phyloP scores from a whole-genome alignment of 805 yeast genomes.

The Cyberlindnera lachancei region DNA sequence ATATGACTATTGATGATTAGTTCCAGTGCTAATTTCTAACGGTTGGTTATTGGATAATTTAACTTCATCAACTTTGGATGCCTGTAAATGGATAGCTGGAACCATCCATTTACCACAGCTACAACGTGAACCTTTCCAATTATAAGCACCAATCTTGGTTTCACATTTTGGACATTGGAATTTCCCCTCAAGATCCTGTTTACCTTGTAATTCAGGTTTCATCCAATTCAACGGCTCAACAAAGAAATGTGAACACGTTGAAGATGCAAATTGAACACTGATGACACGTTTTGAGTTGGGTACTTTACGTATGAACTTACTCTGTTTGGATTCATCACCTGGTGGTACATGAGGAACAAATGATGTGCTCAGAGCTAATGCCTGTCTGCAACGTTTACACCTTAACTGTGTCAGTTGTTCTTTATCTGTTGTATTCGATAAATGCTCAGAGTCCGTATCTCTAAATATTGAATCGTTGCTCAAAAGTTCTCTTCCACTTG shows the following conservation, averaged over 20 bases:
- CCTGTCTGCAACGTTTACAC: conserved; percentile 77
- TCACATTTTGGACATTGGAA: conserved; percentile 78
- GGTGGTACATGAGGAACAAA: conserved; percentile 65
- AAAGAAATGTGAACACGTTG: conserved; percentile 74
- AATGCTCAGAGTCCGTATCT: conserved; percentile 18
- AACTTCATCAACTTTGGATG: conserved; percentile 68
- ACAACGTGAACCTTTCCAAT: conserved; percentile 93
- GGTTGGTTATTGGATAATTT: too few species aligned
- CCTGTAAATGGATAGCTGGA: conserved; percentile 79
- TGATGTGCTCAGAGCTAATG: conserved; percentile 55
- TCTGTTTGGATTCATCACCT: conserved; percentile 53
- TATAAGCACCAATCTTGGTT: conserved; percentile 82
- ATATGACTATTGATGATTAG: conserved; percentile 37
- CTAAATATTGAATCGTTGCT: conserved; percentile 26
- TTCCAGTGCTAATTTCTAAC: too few species aligned
- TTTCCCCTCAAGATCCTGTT: conserved; percentile 80
- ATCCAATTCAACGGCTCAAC: conserved; percentile 91
- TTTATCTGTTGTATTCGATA: conserved; percentile 16
- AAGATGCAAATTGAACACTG: conserved; percentile 48
- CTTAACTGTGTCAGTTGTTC: conserved; percentile 37
- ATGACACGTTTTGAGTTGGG: conserved; percentile 54
- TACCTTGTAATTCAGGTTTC: conserved; percentile 61
- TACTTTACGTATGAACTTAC: conserved; percentile 57
- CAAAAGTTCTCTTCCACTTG: conserved; percentile 29
- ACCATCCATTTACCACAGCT: conserved; percentile 94